Conservation (phyloP, 2,329 filamentous ascomycete genomes). For the Venturia aucupariae region DNA sequence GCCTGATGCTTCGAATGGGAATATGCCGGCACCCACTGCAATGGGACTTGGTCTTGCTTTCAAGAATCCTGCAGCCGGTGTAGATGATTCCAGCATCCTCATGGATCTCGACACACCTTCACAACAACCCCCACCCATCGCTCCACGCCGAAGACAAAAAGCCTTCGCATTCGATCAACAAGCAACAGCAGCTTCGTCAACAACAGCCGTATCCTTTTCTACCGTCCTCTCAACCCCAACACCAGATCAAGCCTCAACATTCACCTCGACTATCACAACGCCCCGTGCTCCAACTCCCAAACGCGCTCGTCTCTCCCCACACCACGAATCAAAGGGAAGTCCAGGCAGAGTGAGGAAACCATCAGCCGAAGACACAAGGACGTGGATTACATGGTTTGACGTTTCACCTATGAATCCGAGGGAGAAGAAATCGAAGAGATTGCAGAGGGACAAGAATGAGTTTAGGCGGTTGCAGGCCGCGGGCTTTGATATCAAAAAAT, state of each 20-base stretch:
- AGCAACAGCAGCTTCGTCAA: background rate
- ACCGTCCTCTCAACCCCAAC: conserved; percentile 5
- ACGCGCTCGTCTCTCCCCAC: conserved; percentile 6
- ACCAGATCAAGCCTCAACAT: background rate
- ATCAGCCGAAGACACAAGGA: background rate
- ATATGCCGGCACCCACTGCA: background rate
- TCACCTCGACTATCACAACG: conserved; percentile 1
- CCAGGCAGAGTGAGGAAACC: background rate
- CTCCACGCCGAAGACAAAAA: conserved; percentile 3
- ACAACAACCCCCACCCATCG: conserved; percentile 5
- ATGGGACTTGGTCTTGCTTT: conserved; percentile 7
- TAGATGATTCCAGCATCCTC: conserved; percentile 9
- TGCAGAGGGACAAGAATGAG: conserved; percentile 25
- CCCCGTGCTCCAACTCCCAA: background rate
- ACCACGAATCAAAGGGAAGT: background rate
- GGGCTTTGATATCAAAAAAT: conserved; percentile 25
- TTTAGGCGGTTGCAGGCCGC: conserved; percentile 26
- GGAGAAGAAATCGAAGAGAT: conserved; percentile 17
- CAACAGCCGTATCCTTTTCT: background rate
- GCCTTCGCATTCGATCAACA: background rate
- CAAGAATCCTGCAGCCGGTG: background rate
- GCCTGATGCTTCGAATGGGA: background rate
- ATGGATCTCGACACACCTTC: conserved; percentile 9
- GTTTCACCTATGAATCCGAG: conserved; percentile 3
- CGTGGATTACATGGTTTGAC: conserved; percentile 8